phyloP scores from a whole-genome alignment of 306 rosid genomes.

The Lupinus albus region DNA sequence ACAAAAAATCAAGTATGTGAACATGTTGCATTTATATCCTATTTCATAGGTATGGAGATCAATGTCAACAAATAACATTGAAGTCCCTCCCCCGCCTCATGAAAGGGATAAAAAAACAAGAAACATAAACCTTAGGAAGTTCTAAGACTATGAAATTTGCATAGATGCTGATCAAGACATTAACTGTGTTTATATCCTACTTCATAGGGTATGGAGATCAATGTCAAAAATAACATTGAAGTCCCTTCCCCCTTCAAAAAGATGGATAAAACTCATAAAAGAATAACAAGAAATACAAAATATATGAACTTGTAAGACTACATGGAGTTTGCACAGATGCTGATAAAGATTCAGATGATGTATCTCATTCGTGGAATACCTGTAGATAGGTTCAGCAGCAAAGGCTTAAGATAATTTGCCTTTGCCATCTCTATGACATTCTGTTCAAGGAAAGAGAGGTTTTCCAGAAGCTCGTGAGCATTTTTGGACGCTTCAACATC shows the following conservation, averaged over 20 bases:
- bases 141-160: neutral
- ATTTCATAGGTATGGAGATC: constrained; percentile 8
- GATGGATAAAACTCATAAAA: no score
- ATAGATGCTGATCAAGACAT: no score
- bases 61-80: constrained; percentile 1
- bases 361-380: constrained; percentile 51
- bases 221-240: neutral
- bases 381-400: constrained; percentile 63
- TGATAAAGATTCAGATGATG: constrained; percentile 8
- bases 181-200: no score
- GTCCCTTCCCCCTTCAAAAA: no score
- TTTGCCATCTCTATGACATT: constrained; percentile 75
- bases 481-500: constrained; percentile 55
- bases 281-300: no score
- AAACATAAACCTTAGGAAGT: neutral
- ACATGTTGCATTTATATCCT: constrained; percentile 6
- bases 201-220: neutral
- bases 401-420: constrained; percentile 67
- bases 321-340: neutral
- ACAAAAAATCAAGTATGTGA: constrained; percentile 10
- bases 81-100: neutral
- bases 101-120: neutral
- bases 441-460: constrained; percentile 56
- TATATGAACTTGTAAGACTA: no score
- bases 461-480: constrained; percentile 64